Evolutionary conservation across 2,329 filamentous ascomycete genomes (phyloP).

Genomic region (Gliomastix tumulicola): DNA sequence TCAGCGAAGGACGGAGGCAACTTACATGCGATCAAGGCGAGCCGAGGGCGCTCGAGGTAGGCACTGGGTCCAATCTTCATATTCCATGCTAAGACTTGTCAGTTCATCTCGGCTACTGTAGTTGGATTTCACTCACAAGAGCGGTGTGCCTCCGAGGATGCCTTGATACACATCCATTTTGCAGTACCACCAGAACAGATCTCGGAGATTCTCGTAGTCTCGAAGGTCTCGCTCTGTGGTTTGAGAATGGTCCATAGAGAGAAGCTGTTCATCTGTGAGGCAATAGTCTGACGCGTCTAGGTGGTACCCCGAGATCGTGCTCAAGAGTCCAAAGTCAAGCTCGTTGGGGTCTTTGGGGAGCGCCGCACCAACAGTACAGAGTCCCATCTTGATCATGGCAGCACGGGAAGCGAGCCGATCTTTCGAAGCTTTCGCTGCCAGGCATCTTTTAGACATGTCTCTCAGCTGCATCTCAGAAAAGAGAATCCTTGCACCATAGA

Average conservation of each 20-base stretch:
- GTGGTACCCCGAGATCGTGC: constrained; percentile 28
- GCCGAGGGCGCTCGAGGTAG: constrained; percentile 78
- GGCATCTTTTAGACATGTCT: constrained; percentile 63
- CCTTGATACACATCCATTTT: constrained; percentile 94
- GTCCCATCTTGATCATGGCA: neutral
- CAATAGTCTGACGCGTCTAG: constrained; percentile 30
- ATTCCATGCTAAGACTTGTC: constrained; percentile 60
- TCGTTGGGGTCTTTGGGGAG: constrained; percentile 23
- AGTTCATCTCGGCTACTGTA: constrained; percentile 8
- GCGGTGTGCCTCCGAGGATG: constrained; percentile 74
- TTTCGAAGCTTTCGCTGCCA: constrained; percentile 47
- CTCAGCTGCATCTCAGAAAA: constrained; percentile 76
- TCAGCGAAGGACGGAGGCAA: constrained; percentile 5
- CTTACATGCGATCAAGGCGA: constrained; percentile 64
- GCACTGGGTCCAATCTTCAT: constrained; percentile 75
- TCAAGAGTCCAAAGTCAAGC: constrained; percentile 33
- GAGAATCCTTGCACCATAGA: constrained; percentile 76
- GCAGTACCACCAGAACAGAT: constrained; percentile 92
- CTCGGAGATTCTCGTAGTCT: constrained; percentile 72
- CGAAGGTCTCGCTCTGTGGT: constrained; percentile 57
- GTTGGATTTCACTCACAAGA: constrained; percentile 59
- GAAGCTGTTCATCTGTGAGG: constrained; percentile 17
- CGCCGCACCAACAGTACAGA: neutral
- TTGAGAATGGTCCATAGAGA: constrained; percentile 18
- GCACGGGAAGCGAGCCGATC: constrained; percentile 2